Base-by-base conservation (phyloP, 1,139 yeast genomes). In the Kodamaea fungicola region DNA sequence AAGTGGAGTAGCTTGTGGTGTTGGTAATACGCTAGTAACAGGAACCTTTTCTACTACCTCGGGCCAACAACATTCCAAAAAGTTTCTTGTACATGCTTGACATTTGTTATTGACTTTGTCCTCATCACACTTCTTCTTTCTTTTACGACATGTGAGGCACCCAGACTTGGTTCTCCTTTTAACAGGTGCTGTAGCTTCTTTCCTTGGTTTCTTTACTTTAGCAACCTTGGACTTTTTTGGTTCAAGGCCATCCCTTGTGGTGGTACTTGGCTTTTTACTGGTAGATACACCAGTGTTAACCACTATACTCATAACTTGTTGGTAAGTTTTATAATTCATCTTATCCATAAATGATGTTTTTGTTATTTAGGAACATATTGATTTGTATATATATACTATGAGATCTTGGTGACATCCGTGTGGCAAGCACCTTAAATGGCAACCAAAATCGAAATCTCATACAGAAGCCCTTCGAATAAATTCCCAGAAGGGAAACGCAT, bases 41-140 rank as follows among this genome's bases (percentile, higher is more conserved):
- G 28, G 33, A 22, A 8, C 8, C 5, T 27, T 12, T 9, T 9
- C 13, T 9, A 22, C 31, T 6, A 27, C 28, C 26, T 40, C 46
- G n/a, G 59, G 52, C 61, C 61, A 56, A 40, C 57, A 60, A 45
- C 76, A 71, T 40, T 67, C 71, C 39, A 71, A 59, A 40, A 69
- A 71, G 61, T 71, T 71, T 44, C 76, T 57, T 8, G 70, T 62
- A 43, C 76, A 71, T 3, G 67, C 75, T 47, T 69, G 73, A 50
- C 76, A 71, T 50, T 71, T 71, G 3, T 76, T 76, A 42, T 64
- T 64, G 9, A 62, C 64, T 26, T 54, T 61, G 37, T 64, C 62
- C 58, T 83, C 92, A 54, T 83, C 92, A 61, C 92, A 83, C 55
- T 78, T 78, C 47, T 83, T 82, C 43, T 89, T 65, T 51, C 90